These are phyloP conservation scores for Echium plantagineum DNA, from an alignment of 257 asterid species.

Conservation along the genomic window DNA sequence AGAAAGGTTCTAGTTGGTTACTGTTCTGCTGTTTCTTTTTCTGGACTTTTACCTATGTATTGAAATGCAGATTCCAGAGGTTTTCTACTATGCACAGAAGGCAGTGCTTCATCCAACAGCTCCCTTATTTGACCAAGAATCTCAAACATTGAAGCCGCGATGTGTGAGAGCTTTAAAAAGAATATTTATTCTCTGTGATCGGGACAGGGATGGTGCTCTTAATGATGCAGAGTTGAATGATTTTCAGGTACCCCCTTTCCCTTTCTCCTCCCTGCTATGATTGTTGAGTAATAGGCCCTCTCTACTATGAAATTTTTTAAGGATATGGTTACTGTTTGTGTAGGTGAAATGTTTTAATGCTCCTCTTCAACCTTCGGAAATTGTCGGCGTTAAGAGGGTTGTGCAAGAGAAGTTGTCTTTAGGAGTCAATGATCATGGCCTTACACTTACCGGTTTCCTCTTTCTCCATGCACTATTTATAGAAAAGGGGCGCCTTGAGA, in stretches of 20 bases:
- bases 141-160: constrained; percentile 77
- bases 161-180: constrained; percentile 93
- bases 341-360: constrained; percentile 95
- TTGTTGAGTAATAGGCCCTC: constrained; percentile 4
- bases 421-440: constrained; percentile 87
- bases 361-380: constrained; percentile 90
- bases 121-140: constrained; percentile 91
- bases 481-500: constrained; percentile 90
- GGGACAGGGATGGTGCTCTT: constrained; percentile 95
- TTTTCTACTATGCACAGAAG: constrained; percentile 84
- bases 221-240: constrained; percentile 88
- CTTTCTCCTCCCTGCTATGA: background rate
- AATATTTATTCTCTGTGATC: constrained; percentile 86
- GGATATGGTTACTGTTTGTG: constrained; percentile 8
- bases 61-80: constrained; percentile 66
- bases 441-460: constrained; percentile 90
- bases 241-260: constrained; percentile 55
- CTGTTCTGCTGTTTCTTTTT: background rate
- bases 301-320: constrained; percentile 15
- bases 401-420: constrained; percentile 84
- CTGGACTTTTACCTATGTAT: background rate
- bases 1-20: background rate
- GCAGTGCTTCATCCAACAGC: constrained; percentile 99
- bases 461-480: constrained; percentile 96
- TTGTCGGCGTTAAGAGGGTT: constrained; percentile 86